Percentiles rank a stretch among this genome's conserved stretches.
Evolutionary conservation across 75 land plant genomes (phyloP).

Genomic region (Larix kaempferi): DNA sequence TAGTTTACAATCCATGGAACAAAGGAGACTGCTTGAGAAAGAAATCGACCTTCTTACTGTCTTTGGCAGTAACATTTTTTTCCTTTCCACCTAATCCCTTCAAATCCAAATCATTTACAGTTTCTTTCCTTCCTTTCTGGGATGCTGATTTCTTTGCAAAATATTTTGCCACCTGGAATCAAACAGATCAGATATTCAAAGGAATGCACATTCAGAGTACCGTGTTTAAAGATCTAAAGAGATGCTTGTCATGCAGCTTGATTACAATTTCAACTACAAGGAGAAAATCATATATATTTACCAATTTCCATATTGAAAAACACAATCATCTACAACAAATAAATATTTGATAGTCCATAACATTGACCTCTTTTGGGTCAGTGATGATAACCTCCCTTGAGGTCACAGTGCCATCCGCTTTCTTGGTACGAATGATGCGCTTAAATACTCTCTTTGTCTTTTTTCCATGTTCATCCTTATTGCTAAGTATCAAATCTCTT

Average conservation of each 20-base stretch:
- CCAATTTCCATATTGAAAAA: not conserved
- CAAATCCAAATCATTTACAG: constrained; percentile 30
- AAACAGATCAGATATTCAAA: not conserved
- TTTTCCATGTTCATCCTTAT: constrained; percentile 15
- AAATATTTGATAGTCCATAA: not conserved
- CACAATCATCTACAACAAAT: not conserved
- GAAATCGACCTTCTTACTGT: constrained; percentile 34
- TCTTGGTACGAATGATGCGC: constrained; percentile 27
- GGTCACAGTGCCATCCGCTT: constrained; percentile 48
- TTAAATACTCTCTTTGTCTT: constrained; percentile 43
- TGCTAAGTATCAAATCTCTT: constrained; percentile 10
- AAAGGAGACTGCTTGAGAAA: not conserved
- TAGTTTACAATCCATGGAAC: not conserved
- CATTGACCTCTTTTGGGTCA: constrained; percentile 58
- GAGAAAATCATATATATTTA: not conserved
- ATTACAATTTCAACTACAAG: not conserved
- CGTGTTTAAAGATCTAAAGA: not conserved
- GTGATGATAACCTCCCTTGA: constrained; percentile 38
- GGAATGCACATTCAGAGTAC: not conserved
- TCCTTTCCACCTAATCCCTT: constrained; percentile 18
- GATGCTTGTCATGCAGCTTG: not conserved
- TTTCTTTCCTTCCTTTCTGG: constrained; percentile 25
- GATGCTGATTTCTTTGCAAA: constrained; percentile 27
- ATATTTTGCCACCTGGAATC: constrained; percentile 46
- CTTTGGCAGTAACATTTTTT: constrained; percentile 40